Evolutionary conservation across 2,329 filamentous ascomycete species (phyloP).

Genomic region (Cladosporium sphaerospermum): DNA sequence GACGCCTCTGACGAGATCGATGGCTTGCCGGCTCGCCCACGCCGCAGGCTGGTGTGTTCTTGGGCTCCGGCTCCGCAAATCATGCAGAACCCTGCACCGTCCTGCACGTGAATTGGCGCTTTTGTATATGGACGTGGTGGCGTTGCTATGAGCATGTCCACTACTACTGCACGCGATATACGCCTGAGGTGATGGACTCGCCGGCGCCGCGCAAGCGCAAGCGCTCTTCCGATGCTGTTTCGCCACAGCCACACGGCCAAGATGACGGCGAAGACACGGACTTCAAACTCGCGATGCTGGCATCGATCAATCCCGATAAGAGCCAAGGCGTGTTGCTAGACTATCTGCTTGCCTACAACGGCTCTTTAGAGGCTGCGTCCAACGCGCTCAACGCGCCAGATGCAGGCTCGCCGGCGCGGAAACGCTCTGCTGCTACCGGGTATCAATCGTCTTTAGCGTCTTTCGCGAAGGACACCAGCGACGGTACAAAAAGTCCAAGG

Average conservation of each 20-base stretch:
- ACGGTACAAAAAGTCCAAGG: background rate
- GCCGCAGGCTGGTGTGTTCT: no score
- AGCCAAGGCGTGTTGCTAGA: slow-evolving; percentile 68
- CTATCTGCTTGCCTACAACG: slow-evolving; percentile 68
- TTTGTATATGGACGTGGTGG: no score
- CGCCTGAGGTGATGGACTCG: slow-evolving; percentile 21
- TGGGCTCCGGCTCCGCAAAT: no score
- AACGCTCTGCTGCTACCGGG: slow-evolving; percentile 27
- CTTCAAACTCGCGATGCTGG: slow-evolving; percentile 75
- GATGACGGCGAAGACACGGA: slow-evolving; percentile 71
- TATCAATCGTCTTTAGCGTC: slow-evolving; percentile 39
- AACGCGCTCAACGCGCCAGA: slow-evolving; percentile 42
- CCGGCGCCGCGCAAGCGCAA: slow-evolving; percentile 23
- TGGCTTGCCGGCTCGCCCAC: no score
- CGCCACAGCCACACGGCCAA: slow-evolving; percentile 5
- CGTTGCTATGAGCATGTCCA: no score
- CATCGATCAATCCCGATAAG: slow-evolving; percentile 64
- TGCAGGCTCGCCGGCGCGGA: slow-evolving; percentile 27
- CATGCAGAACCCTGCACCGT: no score
- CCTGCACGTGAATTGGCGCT: no score
- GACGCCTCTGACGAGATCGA: no score
- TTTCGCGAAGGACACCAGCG: slow-evolving; percentile 14
- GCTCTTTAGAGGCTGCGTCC: slow-evolving; percentile 63
- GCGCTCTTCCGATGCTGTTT: slow-evolving; percentile 15
- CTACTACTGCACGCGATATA: background rate